Conservation (phyloP, 2,329 filamentous ascomycete species). For the Botryosphaeria agaves region DNA sequence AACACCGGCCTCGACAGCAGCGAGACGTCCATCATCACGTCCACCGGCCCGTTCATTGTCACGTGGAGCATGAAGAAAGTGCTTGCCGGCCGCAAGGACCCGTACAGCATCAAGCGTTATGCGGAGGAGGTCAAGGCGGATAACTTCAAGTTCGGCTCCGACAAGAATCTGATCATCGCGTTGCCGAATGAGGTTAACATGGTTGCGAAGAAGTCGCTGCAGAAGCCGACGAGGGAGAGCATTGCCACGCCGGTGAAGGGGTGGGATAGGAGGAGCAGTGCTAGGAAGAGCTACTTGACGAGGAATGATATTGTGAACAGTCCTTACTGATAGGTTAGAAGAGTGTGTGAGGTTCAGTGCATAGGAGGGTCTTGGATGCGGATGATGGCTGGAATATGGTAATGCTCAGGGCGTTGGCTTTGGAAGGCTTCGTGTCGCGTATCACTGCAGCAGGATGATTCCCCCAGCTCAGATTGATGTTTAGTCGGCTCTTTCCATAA, state of each 20-base stretch:
- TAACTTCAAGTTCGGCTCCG: constrained; percentile 92
- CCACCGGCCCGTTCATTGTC: constrained; percentile 89
- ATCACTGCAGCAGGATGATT: no score
- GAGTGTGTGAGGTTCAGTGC: no score
- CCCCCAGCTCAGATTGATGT: no score
- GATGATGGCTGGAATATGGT: no score
- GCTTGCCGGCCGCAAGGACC: constrained; percentile 60
- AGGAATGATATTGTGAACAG: constrained; percentile 73
- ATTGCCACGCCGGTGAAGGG: constrained; percentile 35
- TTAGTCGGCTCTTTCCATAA: no score
- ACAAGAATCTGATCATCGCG: constrained; percentile 96
- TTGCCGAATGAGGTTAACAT: constrained; percentile 96
- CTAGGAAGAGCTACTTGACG: constrained; percentile 52
- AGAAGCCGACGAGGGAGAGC: constrained; percentile 80
- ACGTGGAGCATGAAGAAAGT: constrained; percentile 94
- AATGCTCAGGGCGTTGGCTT: no score
- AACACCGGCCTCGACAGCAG: constrained; percentile 67
- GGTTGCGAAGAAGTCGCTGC: constrained; percentile 73
- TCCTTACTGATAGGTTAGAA: constrained; percentile 36
- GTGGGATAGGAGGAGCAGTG: constrained; percentile 10
- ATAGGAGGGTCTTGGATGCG: no score
- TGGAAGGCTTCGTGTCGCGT: no score
- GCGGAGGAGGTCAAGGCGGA: constrained; percentile 91
- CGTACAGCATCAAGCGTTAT: constrained; percentile 95
- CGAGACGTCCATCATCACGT: constrained; percentile 92